A percentile compares a stretch with the other conserved stretches of the same genome.
These are phyloP conservation scores for Verticillium alfalfae DNA, from an alignment of 2,329 filamentous ascomycete species.

Conservation along the genomic window DNA sequence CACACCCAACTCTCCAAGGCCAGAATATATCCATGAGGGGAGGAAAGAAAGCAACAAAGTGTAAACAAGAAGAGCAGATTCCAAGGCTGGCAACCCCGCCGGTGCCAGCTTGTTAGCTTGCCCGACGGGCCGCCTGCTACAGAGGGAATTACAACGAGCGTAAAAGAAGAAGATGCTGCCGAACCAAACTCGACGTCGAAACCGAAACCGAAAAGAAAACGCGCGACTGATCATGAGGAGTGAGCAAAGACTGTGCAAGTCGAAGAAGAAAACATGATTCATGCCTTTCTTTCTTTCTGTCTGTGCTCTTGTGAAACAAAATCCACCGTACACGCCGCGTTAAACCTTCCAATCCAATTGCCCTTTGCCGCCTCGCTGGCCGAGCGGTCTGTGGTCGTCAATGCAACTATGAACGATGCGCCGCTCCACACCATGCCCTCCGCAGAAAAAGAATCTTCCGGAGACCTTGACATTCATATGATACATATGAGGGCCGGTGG, in stretches of 20 bases:
- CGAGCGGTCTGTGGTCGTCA: background rate
- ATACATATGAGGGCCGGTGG: background rate
- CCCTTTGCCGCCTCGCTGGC: background rate
- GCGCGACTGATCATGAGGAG: slow-evolving; percentile 16
- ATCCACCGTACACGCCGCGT: background rate
- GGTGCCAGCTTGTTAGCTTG: slow-evolving; percentile 23
- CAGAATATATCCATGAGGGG: background rate
- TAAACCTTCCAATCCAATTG: background rate
- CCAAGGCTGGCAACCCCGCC: slow-evolving; percentile 15
- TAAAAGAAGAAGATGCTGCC: slow-evolving; percentile 30
- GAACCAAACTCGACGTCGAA: slow-evolving; percentile 21
- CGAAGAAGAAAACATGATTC: slow-evolving; percentile 18
- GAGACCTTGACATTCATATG: background rate
- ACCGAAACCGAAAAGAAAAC: slow-evolving; percentile 12
- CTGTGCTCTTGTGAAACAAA: background rate
- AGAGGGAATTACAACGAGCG: slow-evolving; percentile 45
- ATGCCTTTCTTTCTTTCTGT: slow-evolving; percentile 14
- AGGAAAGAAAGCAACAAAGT: slow-evolving; percentile 22
- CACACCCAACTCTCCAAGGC: too few relatives aligned
- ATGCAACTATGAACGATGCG: background rate
- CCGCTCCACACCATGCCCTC: slow-evolving; percentile 3
- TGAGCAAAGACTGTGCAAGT: slow-evolving; percentile 16
- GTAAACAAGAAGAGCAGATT: slow-evolving; percentile 28
- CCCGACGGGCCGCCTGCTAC: slow-evolving; percentile 28
- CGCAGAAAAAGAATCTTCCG: slow-evolving; percentile 12